These are phyloP conservation scores for Mucor saturninus DNA, from an alignment of 371 early-diverging fungal genomes.

Conservation along the genomic window DNA sequence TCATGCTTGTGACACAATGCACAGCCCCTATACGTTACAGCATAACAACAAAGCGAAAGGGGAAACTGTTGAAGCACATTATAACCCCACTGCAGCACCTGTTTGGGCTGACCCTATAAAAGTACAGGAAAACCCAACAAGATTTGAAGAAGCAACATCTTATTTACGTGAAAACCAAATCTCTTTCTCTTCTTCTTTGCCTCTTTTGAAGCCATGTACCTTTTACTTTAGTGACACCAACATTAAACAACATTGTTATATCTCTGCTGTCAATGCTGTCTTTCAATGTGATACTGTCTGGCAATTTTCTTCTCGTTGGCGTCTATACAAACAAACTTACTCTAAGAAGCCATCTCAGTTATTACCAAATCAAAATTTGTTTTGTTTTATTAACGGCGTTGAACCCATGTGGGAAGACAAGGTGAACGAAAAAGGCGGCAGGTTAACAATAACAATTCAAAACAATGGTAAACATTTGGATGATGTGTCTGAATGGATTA, in stretches of 20 bases:
- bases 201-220: slow-evolving; percentile 27
- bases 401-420: slow-evolving; percentile 69
- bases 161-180: slow-evolving; percentile 34
- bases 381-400: slow-evolving; percentile 60
- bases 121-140: slow-evolving; percentile 39
- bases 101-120: slow-evolving; percentile 46
- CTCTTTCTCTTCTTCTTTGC: slow-evolving; percentile 22
- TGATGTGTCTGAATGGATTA: slow-evolving; percentile 54
- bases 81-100: slow-evolving; percentile 16
- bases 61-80: neutral
- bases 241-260: slow-evolving; percentile 43
- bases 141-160: slow-evolving; percentile 27
- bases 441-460: slow-evolving; percentile 33
- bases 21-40: slow-evolving; percentile 12
- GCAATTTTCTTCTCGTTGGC: slow-evolving; percentile 61
- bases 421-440: slow-evolving; percentile 58
- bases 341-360: slow-evolving; percentile 46
- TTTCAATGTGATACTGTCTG: slow-evolving; percentile 59
- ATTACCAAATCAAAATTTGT: slow-evolving; percentile 55
- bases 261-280: slow-evolving; percentile 49
- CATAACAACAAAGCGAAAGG: slow-evolving; percentile 4
- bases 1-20: slow-evolving; percentile 19
- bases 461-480: slow-evolving; percentile 32
- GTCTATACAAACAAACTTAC: slow-evolving; percentile 41
- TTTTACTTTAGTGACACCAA: slow-evolving; percentile 57